A percentile compares a stretch with the other conserved stretches of the same genome.
These are phyloP conservation scores for Kingdonia uniflora DNA, from an alignment of 164 flowering plant species.

Conservation along the genomic window DNA sequence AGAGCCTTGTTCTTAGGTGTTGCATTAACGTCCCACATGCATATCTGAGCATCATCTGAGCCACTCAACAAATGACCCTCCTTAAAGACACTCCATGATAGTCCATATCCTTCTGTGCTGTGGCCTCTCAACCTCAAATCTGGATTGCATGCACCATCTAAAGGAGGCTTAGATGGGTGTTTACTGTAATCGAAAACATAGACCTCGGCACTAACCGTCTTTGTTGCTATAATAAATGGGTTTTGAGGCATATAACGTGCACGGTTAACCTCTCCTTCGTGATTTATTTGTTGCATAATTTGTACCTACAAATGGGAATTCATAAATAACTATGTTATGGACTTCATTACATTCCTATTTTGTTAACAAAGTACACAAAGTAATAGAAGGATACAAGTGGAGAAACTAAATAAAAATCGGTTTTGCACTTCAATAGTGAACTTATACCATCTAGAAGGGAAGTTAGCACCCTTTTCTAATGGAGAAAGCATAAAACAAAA, in stretches of 20 bases:
- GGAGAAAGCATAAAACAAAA: no score
- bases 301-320: constrained; percentile 46
- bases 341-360: no score
- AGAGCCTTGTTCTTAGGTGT: constrained; percentile 81
- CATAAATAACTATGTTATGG: no score
- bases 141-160: constrained; percentile 79
- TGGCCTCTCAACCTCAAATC: constrained; percentile 93
- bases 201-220: constrained; percentile 89
- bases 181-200: constrained; percentile 89
- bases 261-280: constrained; percentile 94
- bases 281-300: constrained; percentile 86
- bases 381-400: no score
- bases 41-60: constrained; percentile 96
- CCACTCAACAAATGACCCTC: constrained; percentile 90
- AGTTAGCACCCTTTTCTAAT: no score
- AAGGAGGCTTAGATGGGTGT: constrained; percentile 83
- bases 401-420: no score
- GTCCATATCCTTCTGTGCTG: constrained; percentile 89
- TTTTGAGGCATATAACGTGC: constrained; percentile 99
- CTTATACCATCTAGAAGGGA: no score
- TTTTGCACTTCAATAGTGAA: no score
- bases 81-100: constrained; percentile 91
- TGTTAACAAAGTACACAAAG: no score
- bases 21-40: constrained; percentile 87
- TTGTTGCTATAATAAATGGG: constrained; percentile 80